Base-by-base conservation (phyloP, 2,329 filamentous ascomycete genomes). In the Cladophialophora chaetospira region DNA sequence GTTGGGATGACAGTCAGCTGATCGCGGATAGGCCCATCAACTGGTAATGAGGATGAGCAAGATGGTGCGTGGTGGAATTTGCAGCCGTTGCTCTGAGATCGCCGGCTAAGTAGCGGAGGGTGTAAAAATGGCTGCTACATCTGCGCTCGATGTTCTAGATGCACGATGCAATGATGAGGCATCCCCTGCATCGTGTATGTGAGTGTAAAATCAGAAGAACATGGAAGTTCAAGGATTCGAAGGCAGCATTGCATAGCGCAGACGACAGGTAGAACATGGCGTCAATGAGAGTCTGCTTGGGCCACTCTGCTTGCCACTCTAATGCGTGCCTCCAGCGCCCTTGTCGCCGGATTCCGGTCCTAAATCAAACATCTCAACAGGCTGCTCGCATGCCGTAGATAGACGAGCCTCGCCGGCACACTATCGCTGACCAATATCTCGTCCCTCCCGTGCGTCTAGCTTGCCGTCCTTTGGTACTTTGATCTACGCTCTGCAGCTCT, bases 1-100 rank as follows among this genome's bases (percentile, higher is more conserved):
- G 47, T 21, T 63, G 61, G 61, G 53, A 63, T 53, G 33, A 61
- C 40, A 49, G 52, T 28, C 29, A 61, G 53, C 61, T 63, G 55
- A 63, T 57, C 15, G 19, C 49, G 26, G 53, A 61, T 43, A 61
- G 55, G 49, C 28, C 28, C 40, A 46, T 63, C 43, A 35, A 57
- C 11, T 63, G 61, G 61, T 62, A 52, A 60, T 29, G 57, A 45
- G 15, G 46, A 8, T 59, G 61, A 55, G 48, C 53, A 57, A 21
- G 57, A 45, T 3, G 53, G 52, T 23, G 60, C 60, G 9, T 60
- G 57, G 31, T 48, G 43, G 57, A 49, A 45, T 5, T 48, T 62
- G 9, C 44, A 60, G 38, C 57, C 60, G n/a, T 36, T 62, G 10
- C 15, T 57, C 15, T 31, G 38, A 33, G 23, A 17, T 21, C 36